A percentile compares a stretch with the other conserved stretches of the same genome.
Evolutionary conservation across 1,139 yeast genomes (phyloP).

Genomic region (Trichomonascaceae sp.): DNA sequence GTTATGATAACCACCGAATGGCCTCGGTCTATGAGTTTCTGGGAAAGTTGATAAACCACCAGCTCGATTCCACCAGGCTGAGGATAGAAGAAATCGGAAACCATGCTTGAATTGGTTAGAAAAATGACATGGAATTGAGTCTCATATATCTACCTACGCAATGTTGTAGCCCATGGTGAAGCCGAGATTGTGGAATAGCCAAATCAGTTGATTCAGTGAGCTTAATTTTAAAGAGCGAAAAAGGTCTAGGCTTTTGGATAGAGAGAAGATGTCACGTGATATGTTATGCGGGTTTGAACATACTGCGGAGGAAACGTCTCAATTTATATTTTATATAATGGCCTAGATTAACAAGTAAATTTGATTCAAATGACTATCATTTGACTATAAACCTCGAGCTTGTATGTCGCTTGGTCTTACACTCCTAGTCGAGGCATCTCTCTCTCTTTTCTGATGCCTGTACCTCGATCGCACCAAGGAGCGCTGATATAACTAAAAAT

Average conservation of each 20-base stretch:
- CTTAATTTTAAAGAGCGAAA: background rate
- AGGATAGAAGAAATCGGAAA: slow-evolving; percentile 95
- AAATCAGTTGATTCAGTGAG: background rate
- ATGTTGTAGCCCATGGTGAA: slow-evolving; percentile 36
- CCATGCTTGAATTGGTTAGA: slow-evolving; percentile 46
- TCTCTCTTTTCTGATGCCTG: too few species aligned
- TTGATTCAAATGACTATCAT: too few species aligned
- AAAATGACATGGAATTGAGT: background rate
- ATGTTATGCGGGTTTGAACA: too few species aligned
- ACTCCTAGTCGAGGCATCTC: too few species aligned
- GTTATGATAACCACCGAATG: slow-evolving; percentile 90
- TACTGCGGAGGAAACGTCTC: too few species aligned
- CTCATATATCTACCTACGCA: slow-evolving; percentile 34
- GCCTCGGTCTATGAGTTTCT: slow-evolving; percentile 73
- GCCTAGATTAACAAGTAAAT: too few species aligned
- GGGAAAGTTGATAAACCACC: slow-evolving; percentile 81
- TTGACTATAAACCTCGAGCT: too few species aligned
- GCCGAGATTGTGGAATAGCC: background rate
- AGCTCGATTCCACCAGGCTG: slow-evolving; percentile 98
- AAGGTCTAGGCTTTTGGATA: background rate
- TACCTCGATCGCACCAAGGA: too few species aligned
- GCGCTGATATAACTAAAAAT: too few species aligned
- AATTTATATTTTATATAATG: too few species aligned
- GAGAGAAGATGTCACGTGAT: too few species aligned
- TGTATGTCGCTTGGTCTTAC: too few species aligned